A percentile compares a stretch with the other conserved stretches of the same genome.
Conservation (phyloP, 305 asterid species). For the Fraxinus sp. region DNA sequence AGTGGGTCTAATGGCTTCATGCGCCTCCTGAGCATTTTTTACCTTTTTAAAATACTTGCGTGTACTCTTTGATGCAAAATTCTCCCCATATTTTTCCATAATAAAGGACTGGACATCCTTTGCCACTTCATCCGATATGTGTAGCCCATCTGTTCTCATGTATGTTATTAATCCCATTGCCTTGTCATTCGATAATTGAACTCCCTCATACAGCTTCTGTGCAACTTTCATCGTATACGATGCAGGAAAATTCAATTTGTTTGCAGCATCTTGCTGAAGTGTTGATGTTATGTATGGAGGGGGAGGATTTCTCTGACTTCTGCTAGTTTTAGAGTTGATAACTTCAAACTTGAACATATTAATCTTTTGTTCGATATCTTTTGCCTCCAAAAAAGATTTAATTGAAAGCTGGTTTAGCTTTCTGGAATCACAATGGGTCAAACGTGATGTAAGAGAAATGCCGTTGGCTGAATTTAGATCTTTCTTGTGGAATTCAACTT, state of each 20-base stretch:
- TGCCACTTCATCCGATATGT: conserved; percentile 77
- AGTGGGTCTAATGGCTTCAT: conserved; percentile 96
- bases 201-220: conserved; percentile 86
- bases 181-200: conserved; percentile 62
- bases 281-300: conserved; percentile 82
- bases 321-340: conserved; percentile 50
- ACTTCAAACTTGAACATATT: conserved; percentile 53
- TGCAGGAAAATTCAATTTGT: conserved; percentile 66
- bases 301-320: conserved; percentile 62
- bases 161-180: conserved; percentile 81
- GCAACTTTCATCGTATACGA: conserved; percentile 80
- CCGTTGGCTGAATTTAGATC: conserved; percentile 31
- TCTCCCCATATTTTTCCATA: conserved; percentile 58
- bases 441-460: conserved; percentile 44
- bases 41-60: conserved; percentile 82
- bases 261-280: conserved; percentile 95
- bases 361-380: conserved; percentile 50
- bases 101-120: conserved; percentile 65
- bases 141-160: conserved; percentile 91
- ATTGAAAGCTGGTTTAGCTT: conserved; percentile 61
- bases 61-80: conserved; percentile 53
- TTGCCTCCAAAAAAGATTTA: conserved; percentile 58
- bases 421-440: conserved; percentile 54
- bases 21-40: conserved; percentile 95
- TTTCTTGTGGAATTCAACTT: conserved; percentile 46